Percentiles rank a stretch among this genome's conserved stretches.
These are phyloP conservation scores for Candolleomyces eurysporus DNA, from an alignment of 768 basidiomycete species.

Conservation along the genomic window DNA sequence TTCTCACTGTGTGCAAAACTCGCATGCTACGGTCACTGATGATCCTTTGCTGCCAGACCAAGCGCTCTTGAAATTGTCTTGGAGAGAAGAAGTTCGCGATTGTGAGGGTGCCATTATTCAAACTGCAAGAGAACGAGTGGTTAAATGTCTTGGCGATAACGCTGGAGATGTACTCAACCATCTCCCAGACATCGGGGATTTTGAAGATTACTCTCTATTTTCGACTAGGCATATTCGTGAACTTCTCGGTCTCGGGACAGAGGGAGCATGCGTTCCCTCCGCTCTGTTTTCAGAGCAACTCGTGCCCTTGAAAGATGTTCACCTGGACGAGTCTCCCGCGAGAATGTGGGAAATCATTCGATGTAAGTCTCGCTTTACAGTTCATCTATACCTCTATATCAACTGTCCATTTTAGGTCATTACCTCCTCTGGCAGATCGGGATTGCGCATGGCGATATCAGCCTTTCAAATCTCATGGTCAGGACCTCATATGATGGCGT, in stretches of 20 bases:
- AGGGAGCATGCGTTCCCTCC: no score
- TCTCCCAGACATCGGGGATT: no score
- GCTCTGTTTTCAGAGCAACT: no score
- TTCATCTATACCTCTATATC: not conserved
- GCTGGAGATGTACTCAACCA: not conserved
- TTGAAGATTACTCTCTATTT: no score
- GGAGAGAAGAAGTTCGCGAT: constrained; percentile 5
- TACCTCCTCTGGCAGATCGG: constrained; percentile 4
- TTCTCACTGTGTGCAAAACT: no score
- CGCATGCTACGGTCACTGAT: no score
- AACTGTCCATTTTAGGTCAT: constrained; percentile 1
- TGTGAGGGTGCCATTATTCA: not conserved
- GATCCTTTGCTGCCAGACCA: no score
- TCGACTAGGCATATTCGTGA: no score
- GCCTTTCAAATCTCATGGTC: constrained; percentile 5
- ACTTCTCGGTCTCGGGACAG: no score
- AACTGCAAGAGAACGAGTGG: not conserved
- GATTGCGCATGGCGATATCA: constrained; percentile 1
- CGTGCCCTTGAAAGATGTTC: not conserved
- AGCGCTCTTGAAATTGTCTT: constrained; percentile 10
- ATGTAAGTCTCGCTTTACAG: not conserved
- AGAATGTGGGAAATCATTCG: not conserved
- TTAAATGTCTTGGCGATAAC: not conserved
- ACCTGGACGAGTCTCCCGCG: not conserved
- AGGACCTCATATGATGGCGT: not conserved